Base-by-base conservation (phyloP, 352 stramenopile genomes). In the Globisporangium cystogenes region DNA sequence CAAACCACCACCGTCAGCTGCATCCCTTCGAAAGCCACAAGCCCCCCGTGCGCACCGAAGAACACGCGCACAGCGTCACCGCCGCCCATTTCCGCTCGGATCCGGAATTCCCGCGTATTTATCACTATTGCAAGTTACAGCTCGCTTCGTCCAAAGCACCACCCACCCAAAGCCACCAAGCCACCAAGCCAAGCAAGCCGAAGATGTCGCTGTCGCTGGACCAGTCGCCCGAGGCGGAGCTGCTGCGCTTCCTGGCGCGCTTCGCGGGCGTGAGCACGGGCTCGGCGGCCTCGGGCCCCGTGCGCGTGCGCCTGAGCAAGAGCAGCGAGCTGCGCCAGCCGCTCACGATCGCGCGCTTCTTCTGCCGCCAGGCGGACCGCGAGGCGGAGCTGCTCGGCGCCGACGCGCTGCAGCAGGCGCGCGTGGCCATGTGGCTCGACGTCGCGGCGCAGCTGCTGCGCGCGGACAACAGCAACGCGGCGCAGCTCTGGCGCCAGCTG, bases 191-290 rank as follows among this genome's bases (percentile, higher is more conserved):
- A 27, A 52, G 35, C 44, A 49, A 31, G 23, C 27, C 5, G 27
- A 51, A 18, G 41, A 93, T 93, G 83, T 87, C 83, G 60, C 72
- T 93, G 35, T 88, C 80, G 57, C 72, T 93, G 42, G 76, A 93
- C 72, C 70, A 90, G 74, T 90, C 76, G 23, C 51, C 64, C 7
- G 70, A 86, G 23, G 74, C 83, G 43, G 77, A 86, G 57, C 88
- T 80, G 58, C 56, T 93, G 62, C 81, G 83, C 69, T 93, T 93
- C 66, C 59, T 87, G 29, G 83, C 80, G 59, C 83, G 83, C 53
- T 91, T 93, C 65, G 86, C 76, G 55, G 80, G 83, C 57, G 71
- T 91, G 20, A 86, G 67, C 65, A 72, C 86, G 21, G 71, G 70
- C 26, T 90, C 80, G n/a, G 80, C 83, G 18, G 69, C 80, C 24